Percentiles rank a stretch among this genome's conserved stretches.
Evolutionary conservation across 2,329 filamentous ascomycete species (phyloP).

Genomic region (Stagonosporopsis tanaceti): DNA sequence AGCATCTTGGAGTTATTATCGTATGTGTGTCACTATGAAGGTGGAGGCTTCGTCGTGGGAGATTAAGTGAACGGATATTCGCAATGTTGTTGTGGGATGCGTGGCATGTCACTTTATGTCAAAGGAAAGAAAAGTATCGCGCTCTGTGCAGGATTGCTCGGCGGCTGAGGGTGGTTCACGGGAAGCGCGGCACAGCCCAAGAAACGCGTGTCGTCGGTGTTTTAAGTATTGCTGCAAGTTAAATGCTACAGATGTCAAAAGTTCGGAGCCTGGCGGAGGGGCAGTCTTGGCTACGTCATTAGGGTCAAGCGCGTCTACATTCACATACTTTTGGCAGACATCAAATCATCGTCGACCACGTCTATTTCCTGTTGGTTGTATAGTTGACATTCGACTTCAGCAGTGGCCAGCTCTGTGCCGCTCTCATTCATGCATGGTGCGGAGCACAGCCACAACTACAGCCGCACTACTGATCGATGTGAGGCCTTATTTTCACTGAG

Average conservation of each 20-base stretch:
- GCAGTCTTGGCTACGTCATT: conserved; percentile 16
- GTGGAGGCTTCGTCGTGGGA: conserved; percentile 13
- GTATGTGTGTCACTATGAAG: conserved; percentile 7
- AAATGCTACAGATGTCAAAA: conserved; percentile 30
- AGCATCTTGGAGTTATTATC: conserved; percentile 44
- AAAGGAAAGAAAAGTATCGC: conserved; percentile 1
- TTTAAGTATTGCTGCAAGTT: conserved; percentile 27
- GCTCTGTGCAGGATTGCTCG: conserved; percentile 12
- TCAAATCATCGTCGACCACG: background rate
- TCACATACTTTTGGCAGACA: background rate
- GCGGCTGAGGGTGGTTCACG: conserved; percentile 9
- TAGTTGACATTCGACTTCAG: background rate
- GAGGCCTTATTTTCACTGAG: conserved; percentile 21
- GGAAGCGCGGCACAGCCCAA: conserved; percentile 37
- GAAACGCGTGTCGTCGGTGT: conserved; percentile 43
- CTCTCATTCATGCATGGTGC: background rate
- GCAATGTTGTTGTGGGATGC: conserved; percentile 24
- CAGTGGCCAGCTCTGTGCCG: background rate
- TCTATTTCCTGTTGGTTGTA: background rate
- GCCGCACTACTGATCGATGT: conserved; percentile 19
- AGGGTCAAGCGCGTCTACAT: background rate
- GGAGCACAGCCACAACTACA: conserved; percentile 33
- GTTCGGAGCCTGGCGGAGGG: conserved; percentile 29
- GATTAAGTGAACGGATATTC: conserved; percentile 27
- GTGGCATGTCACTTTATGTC: conserved; percentile 32